Evolutionary conservation across 2,329 filamentous ascomycete genomes (phyloP), one percentile per base, ranked within the genome.

Genomic region (Fusarium caatingaense): DNA sequence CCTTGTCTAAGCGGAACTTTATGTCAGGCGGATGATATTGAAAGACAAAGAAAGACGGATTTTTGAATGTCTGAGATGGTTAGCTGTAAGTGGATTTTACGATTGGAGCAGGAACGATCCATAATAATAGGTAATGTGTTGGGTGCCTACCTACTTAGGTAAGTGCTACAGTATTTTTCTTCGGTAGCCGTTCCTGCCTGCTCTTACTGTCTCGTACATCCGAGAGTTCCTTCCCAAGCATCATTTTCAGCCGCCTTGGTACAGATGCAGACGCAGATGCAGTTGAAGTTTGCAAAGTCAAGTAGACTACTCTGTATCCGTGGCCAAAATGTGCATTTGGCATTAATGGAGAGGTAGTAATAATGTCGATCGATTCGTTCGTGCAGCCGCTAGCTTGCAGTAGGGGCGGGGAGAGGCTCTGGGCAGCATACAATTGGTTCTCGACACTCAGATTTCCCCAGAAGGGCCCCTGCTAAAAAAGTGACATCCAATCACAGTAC

Each of bases 331-430:
- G 34, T 30, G n/a, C 30, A 56, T 30, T 60, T 64, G 62, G 64
- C 51, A 66, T 66, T 69, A 63, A 55, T 45, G 56, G 66, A 54
- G 27, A 69, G 30, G 30, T n/a, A 37, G 32, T 54, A 45, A 56
- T 45, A 71, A 71, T 62, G 68, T 66, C 74, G 74, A 76, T 76
- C 73, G 72, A 76, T 76, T 68, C 59, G 64, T 64, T 72, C 60
- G 71, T 60, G 67, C 69, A 64, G 50, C 64, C 47, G 56, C 70
- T 69, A 75, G 68, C 40, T 54, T 54, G 47, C 55, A 51, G 49
- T 37, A 62, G 50, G 50, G 67, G 64, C 48, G 60, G 61, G 42
- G 70, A 56, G 60, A 60, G 42, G 47, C 48, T 56, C 37, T 42
- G 20, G 28, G 30, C 46, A 51, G 47, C 25, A 18, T 37, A 15